phyloP scores from a whole-genome alignment of 2,329 filamentous ascomycete species.

The Orbilia oligospora region DNA sequence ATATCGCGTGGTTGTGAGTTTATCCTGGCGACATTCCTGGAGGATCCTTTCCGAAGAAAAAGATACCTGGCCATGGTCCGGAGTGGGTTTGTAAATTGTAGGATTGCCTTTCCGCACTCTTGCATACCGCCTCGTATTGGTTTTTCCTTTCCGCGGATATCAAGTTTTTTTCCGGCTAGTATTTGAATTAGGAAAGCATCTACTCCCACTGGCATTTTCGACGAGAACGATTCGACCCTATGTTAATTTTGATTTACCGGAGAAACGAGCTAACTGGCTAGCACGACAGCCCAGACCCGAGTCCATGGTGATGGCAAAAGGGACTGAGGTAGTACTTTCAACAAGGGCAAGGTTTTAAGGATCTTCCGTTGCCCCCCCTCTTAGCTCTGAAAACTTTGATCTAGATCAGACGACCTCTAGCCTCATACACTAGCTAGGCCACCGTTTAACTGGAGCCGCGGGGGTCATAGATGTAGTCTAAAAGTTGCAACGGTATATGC shows the following conservation, averaged over 20 bases:
- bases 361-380: neutral
- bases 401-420: constrained; percentile 18
- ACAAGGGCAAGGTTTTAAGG: constrained; percentile 4
- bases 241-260: neutral
- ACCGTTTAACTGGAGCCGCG: neutral
- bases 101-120: neutral
- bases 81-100: neutral
- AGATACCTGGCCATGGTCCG: neutral
- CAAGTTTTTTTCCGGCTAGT: neutral
- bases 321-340: neutral
- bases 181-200: neutral
- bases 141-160: neutral
- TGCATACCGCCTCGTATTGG: neutral
- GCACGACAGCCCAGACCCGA: constrained; percentile 12
- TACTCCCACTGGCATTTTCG: too few species aligned
- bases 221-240: too few species aligned
- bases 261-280: neutral
- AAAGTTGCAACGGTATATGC: neutral
- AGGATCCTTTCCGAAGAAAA: constrained; percentile 7
- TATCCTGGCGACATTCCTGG: neutral
- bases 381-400: neutral
- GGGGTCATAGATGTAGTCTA: neutral
- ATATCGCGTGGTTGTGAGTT: constrained; percentile 21
- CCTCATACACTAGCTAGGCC: neutral
- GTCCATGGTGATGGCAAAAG: constrained; percentile 27